These are phyloP conservation scores for Golubevia pallescens DNA, from an alignment of 1,284 basidiomycete species.

Conservation along the genomic window DNA sequence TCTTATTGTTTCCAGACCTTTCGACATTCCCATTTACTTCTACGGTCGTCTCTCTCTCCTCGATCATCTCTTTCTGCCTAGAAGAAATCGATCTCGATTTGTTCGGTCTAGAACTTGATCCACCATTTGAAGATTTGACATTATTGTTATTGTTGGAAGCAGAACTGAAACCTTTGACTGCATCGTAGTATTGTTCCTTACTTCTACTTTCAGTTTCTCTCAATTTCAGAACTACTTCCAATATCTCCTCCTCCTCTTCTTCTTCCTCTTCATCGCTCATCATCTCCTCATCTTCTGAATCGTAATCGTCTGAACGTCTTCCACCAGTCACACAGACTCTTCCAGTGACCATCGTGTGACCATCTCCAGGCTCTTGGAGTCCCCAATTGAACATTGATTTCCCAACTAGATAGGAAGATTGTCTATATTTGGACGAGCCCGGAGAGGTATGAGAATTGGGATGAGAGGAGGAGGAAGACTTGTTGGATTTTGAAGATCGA, in stretches of 20 bases:
- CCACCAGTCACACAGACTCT: constrained; percentile 39
- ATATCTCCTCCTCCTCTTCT: constrained; percentile 35
- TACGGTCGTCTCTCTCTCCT: neutral
- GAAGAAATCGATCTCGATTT: neutral
- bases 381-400: constrained; percentile 56
- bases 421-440: constrained; percentile 6
- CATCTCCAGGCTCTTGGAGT: constrained; percentile 52
- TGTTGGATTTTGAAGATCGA: constrained; percentile 14
- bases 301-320: constrained; percentile 40
- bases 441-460: neutral
- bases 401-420: constrained; percentile 42
- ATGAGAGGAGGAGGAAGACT: neutral
- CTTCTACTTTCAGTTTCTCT: constrained; percentile 48
- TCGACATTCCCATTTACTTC: neutral
- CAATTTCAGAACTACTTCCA: constrained; percentile 53
- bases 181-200: constrained; percentile 44
- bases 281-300: constrained; percentile 20
- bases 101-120: neutral
- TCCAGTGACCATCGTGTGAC: constrained; percentile 51
- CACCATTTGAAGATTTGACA: neutral
- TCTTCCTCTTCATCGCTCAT: constrained; percentile 12
- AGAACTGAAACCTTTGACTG: neutral
- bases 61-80: too few species aligned
- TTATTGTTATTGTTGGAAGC: neutral
- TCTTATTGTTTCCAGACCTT: neutral